Base-by-base conservation (phyloP, 805 yeast genomes). In the Candida berthetii region DNA sequence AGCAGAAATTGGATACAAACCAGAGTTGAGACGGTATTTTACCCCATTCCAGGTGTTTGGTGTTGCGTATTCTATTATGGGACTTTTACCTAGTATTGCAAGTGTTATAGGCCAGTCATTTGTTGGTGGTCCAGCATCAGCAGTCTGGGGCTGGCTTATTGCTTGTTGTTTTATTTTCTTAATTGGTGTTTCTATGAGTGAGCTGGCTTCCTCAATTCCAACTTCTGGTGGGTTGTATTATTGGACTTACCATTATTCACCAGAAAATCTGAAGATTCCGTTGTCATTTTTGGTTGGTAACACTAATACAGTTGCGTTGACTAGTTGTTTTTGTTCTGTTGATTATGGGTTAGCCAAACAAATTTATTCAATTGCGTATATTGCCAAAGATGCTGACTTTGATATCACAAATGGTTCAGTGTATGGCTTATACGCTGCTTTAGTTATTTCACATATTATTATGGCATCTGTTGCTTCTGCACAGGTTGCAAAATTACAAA, bases 171-270 rank as follows among this genome's bases (percentile, higher is more conserved):
- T 80, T 49, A 78, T 82, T 42, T 53, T 80, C 42, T 54, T 68
- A 8, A 71, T 79, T 15, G 88, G 87, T 15, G 47, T 73, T 7
- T 68, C 82, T 15, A 74, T 84, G 79, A 68, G 85, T 6, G 83
- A 81, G 51, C 59, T 81, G 46, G 85, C 83, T 1, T 72, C 82
- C 31, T 74, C 88, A 1, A 73, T 80, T 48, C 90, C 91, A 22
- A 82, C 90, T 1, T 75, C 84, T 17, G 90, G 90, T 41, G 90
- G 90, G 8, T 62, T 83, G 33, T 84, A 80, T 55, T 78, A 74
- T 59, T 79, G 84, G 80, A 76, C 85, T 1, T 78, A 69, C 58
- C 71, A 78, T 54, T 82, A 78, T 54, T 78, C 88, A 19, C 89
- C 87, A 2, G 72, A 66, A 38, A 49, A 52, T 3, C 49, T 67